Percentiles rank a stretch among this genome's conserved stretches.
These are phyloP conservation scores for Lactarius sanguifluus DNA, from an alignment of 768 basidiomycete species.

Conservation along the genomic window DNA sequence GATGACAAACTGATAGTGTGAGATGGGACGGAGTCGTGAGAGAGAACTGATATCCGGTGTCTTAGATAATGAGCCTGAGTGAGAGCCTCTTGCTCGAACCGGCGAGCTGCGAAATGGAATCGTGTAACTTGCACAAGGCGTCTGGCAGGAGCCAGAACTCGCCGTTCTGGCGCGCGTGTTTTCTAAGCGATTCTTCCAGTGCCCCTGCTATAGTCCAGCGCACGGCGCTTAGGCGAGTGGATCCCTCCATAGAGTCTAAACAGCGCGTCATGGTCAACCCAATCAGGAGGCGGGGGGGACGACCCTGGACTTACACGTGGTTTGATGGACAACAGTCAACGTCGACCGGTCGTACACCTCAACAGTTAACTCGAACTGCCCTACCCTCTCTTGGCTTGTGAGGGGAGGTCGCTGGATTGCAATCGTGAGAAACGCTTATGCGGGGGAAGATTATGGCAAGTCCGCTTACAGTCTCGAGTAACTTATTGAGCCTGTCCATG, in stretches of 20 bases:
- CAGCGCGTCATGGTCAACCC: neutral
- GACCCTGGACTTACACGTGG: neutral
- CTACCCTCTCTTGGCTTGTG: conserved; percentile 1
- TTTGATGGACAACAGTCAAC: too few species aligned
- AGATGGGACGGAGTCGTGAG: neutral
- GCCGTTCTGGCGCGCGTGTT: neutral
- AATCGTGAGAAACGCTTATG: conserved; percentile 1
- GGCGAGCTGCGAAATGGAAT: conserved; percentile 5
- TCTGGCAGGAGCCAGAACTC: conserved; percentile 5
- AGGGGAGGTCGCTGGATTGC: conserved; percentile 10
- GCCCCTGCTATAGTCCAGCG: conserved; percentile 11
- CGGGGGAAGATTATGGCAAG: neutral
- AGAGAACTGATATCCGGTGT: neutral
- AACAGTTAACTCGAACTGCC: conserved; percentile 6
- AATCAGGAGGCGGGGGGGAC: too few species aligned
- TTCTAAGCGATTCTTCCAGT: neutral
- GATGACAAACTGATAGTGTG: neutral
- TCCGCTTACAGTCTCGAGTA: conserved; percentile 8
- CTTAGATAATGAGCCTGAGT: conserved; percentile 4
- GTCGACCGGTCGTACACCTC: neutral
- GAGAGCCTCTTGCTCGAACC: neutral
- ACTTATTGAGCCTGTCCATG: conserved; percentile 19
- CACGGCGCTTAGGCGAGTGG: conserved; percentile 15
- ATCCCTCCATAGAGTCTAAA: conserved; percentile 7
- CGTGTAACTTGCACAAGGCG: neutral